phyloP scores from a whole-genome alignment of 2,329 filamentous ascomycete genomes.

The Geoglossum cookeanum region DNA sequence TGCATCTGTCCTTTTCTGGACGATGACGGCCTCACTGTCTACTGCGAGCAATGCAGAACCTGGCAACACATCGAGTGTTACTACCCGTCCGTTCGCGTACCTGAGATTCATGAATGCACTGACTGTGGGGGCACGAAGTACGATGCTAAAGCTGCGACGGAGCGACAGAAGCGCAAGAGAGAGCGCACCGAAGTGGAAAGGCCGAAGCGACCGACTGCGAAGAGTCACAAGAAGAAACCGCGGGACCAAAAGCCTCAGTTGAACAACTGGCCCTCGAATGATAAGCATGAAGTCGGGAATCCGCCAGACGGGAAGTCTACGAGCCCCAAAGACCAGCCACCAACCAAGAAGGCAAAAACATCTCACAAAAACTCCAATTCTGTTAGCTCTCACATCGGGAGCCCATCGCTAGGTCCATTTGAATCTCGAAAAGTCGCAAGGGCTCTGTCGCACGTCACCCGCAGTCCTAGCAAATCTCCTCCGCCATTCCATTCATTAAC shows the following conservation, averaged over 20 bases:
- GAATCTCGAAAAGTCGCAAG: constrained; percentile 40
- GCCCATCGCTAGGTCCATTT: neutral
- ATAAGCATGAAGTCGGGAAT: constrained; percentile 29
- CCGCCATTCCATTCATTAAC: constrained; percentile 31
- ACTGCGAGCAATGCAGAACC: constrained; percentile 86
- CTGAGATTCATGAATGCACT: constrained; percentile 63
- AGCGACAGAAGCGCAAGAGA: constrained; percentile 46
- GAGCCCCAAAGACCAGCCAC: constrained; percentile 35
- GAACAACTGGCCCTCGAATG: constrained; percentile 42
- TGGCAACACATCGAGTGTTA: constrained; percentile 99
- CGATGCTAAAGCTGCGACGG: constrained; percentile 55
- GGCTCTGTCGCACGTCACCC: constrained; percentile 38
- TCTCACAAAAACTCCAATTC: constrained; percentile 64
- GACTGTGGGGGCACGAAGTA: constrained; percentile 68
- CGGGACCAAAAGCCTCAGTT: constrained; percentile 45
- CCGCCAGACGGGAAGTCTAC: constrained; percentile 29
- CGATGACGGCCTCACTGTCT: constrained; percentile 94
- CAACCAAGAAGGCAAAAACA: constrained; percentile 64
- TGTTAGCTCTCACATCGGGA: constrained; percentile 42
- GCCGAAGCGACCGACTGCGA: constrained; percentile 52
- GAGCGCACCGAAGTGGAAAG: constrained; percentile 46
- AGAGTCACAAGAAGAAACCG: constrained; percentile 73
- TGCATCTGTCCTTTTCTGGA: constrained; percentile 88
- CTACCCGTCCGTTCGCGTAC: constrained; percentile 56
- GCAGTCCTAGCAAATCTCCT: constrained; percentile 61